Evolutionary conservation across 2,329 filamentous ascomycete species (phyloP).

Genomic region (Anthostomella pinea): DNA sequence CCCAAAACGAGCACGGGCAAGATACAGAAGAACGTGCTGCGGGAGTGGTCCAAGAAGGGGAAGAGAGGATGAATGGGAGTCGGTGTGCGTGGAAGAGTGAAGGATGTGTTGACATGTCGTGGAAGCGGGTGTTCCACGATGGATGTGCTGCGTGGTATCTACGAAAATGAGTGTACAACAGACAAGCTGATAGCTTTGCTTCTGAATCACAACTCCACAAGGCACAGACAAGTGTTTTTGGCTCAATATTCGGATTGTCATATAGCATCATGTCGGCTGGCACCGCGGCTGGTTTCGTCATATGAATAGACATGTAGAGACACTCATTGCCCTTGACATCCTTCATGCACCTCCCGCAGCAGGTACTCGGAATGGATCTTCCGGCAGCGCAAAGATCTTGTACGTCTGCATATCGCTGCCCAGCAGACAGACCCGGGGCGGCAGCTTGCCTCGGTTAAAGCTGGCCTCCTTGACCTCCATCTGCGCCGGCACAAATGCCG

Average conservation of each 20-base stretch:
- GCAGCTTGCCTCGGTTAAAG: constrained; percentile 43
- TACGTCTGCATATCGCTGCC: constrained; percentile 47
- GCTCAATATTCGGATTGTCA: too few species aligned
- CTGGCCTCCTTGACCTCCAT: constrained; percentile 52
- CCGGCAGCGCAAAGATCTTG: constrained; percentile 45
- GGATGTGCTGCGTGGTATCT: too few species aligned
- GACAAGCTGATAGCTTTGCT: too few species aligned
- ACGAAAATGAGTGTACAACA: too few species aligned
- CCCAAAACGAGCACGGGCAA: constrained; percentile 98
- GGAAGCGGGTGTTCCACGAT: background rate
- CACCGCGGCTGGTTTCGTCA: too few species aligned
- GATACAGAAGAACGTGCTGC: constrained; percentile 88
- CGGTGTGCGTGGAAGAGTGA: background rate
- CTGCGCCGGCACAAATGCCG: constrained; percentile 39
- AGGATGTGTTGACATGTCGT: background rate
- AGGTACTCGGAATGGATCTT: constrained; percentile 22
- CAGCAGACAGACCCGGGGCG: constrained; percentile 50
- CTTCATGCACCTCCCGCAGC: too few species aligned
- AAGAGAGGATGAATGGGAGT: constrained; percentile 3
- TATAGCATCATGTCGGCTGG: background rate
- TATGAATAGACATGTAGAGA: too few species aligned
- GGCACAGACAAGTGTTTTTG: too few species aligned
- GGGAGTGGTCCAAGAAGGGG: constrained; percentile 71
- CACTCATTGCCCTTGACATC: too few species aligned
- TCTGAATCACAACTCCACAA: too few species aligned